A percentile compares a stretch with the other conserved stretches of the same genome.
Conservation (phyloP, 768 basidiomycete species). For the Boletus eberwhitei region DNA sequence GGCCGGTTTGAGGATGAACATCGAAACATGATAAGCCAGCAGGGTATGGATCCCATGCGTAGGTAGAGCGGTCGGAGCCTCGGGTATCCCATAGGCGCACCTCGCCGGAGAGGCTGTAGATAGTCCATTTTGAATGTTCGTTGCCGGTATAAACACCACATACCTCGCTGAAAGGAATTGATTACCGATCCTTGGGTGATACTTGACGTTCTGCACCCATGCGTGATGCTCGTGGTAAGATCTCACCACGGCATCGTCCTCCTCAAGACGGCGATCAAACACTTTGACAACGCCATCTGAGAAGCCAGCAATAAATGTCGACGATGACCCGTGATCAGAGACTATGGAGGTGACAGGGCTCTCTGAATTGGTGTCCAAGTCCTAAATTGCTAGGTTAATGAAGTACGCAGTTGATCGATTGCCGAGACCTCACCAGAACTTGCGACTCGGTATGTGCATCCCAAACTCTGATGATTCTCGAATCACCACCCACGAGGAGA, state of each 20-base stretch:
- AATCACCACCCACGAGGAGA: slow-evolving; percentile 89
- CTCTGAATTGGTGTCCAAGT: slow-evolving; percentile 84
- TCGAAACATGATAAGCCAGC: slow-evolving; percentile 83
- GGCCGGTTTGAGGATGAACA: slow-evolving; percentile 75
- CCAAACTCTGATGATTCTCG: slow-evolving; percentile 87
- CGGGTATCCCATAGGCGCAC: slow-evolving; percentile 92
- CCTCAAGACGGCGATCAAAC: slow-evolving; percentile 87
- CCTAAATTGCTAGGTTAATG: slow-evolving; percentile 44
- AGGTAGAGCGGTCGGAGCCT: slow-evolving; percentile 51
- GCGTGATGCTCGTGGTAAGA: slow-evolving; percentile 74
- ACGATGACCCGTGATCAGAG: slow-evolving; percentile 71
- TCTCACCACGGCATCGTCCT: slow-evolving; percentile 78
- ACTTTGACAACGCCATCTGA: slow-evolving; percentile 88
- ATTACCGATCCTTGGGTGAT: slow-evolving; percentile 65
- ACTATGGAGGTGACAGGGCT: slow-evolving; percentile 85
- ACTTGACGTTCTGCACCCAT: slow-evolving; percentile 89
- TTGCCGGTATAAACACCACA: slow-evolving; percentile 14
- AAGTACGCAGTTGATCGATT: not conserved
- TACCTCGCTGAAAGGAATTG: slow-evolving; percentile 89
- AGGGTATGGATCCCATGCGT: slow-evolving; percentile 62
- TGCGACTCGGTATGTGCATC: slow-evolving; percentile 88
- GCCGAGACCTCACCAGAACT: slow-evolving; percentile 51
- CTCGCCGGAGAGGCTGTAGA: slow-evolving; percentile 75
- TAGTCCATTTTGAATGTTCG: not conserved
- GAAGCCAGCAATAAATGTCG: slow-evolving; percentile 86